phyloP scores from a whole-genome alignment of 2,329 filamentous ascomycete species.

The Penicillium sp. region DNA sequence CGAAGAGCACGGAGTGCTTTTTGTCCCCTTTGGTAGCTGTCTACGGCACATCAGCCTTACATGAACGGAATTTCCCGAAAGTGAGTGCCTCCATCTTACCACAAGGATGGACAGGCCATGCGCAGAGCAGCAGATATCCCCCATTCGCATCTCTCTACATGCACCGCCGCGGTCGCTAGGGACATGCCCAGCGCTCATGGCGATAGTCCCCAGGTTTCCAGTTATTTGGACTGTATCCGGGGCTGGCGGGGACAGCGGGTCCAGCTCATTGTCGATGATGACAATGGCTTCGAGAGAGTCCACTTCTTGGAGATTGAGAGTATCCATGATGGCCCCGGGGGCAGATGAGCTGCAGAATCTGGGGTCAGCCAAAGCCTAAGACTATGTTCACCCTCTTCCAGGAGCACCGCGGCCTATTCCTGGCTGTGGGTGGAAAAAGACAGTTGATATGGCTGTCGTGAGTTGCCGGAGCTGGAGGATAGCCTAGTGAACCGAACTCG shows the following conservation, averaged over 20 bases:
- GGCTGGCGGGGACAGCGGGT: constrained; percentile 48
- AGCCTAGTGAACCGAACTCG: not conserved
- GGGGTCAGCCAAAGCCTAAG: not conserved
- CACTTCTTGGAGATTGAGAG: constrained; percentile 35
- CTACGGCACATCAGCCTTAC: constrained; percentile 23
- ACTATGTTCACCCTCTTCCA: not conserved
- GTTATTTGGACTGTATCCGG: constrained; percentile 43
- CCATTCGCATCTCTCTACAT: constrained; percentile 47
- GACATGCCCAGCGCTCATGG: constrained; percentile 33
- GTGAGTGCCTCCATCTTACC: constrained; percentile 29
- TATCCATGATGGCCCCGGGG: constrained; percentile 9
- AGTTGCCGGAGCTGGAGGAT: not conserved
- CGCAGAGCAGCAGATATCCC: constrained; percentile 51
- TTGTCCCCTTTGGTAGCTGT: constrained; percentile 45
- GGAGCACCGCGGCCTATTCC: not conserved
- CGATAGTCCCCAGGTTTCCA: constrained; percentile 44
- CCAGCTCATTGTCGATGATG: constrained; percentile 54
- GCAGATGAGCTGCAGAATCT: not conserved
- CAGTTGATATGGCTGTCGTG: not conserved
- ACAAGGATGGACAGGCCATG: constrained; percentile 53
- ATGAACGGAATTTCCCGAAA: not conserved
- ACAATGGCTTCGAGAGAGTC: constrained; percentile 48
- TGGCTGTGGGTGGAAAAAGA: not conserved
- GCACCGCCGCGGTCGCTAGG: constrained; percentile 41
- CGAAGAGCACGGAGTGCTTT: constrained; percentile 50